Percentiles rank a stretch among this genome's conserved stretches.
Evolutionary conservation across 2,329 filamentous ascomycete genomes (phyloP).

Genomic region (Trichoderma simmonsii): DNA sequence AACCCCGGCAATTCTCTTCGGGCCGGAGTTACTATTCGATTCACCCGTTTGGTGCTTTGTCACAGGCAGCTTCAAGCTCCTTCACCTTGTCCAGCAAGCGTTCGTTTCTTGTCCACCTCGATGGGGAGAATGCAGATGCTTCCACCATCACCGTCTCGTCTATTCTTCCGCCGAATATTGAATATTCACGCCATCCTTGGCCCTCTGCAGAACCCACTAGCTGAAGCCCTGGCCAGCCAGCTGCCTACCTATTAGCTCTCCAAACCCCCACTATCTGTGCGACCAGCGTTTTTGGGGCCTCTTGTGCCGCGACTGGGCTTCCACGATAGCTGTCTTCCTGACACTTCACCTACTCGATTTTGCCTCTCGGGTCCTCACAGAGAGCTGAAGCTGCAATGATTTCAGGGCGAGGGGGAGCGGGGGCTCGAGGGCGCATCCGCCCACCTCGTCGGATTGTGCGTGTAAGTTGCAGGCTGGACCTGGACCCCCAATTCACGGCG

Average conservation of each 20-base stretch:
- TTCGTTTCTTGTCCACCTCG: not conserved
- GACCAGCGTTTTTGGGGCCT: not conserved
- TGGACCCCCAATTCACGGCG: not conserved
- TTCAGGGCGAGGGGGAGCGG: constrained; percentile 46
- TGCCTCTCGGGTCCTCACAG: not conserved
- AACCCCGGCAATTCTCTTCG: constrained; percentile 9
- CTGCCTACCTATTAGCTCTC: not conserved
- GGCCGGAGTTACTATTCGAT: constrained; percentile 13
- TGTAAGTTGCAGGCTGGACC: constrained; percentile 32
- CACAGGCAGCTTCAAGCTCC: not conserved
- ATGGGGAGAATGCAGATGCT: constrained; percentile 2
- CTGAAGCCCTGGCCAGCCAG: not conserved
- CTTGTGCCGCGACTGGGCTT: not conserved
- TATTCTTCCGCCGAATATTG: not conserved
- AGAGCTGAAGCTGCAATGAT: constrained; percentile 38
- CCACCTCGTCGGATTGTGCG: constrained; percentile 42
- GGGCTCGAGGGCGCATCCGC: constrained; percentile 41
- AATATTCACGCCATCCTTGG: not conserved
- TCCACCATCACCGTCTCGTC: not conserved
- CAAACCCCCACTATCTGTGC: constrained; percentile 19
- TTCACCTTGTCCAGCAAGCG: not conserved
- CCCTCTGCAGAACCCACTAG: not conserved
- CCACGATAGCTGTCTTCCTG: not conserved
- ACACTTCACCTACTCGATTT: not conserved
- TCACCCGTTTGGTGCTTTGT: constrained; percentile 5